Base-by-base conservation (phyloP, 345 rosid species). In the Erucastrum elatum region DNA sequence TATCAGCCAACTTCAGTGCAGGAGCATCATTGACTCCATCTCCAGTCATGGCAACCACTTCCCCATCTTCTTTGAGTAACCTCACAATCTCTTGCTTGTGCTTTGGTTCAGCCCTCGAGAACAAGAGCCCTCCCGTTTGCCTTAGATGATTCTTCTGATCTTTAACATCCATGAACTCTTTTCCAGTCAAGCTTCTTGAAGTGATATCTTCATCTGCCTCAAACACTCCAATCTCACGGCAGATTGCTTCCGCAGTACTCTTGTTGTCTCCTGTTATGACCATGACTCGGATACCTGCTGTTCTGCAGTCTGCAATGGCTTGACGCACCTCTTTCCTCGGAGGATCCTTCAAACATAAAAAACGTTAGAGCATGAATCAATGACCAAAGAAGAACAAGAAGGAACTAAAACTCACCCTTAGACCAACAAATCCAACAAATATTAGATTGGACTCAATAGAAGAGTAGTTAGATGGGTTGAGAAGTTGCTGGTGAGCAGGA, bases 1-100 rank as follows among this genome's bases (percentile, higher is more conserved):
- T 95, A 74, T 95, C 98, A 71, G 99, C 99, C 85, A 95, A 82
- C 84, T 95, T 95, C 58, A 95, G 81, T 58, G 99, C 99, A 73
- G 99, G 98, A 17, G 98, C 98, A 84, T 95, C 99, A 73, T 95
- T 95, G 68, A 93, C 98, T 79, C 98, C 99, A 83, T 95, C 99
- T 70, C 98, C 98, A 15, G 99, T 95, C 99, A 95, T 95, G 31
- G 99, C 98, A 75, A 95, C 99, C 25, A 95, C 99, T 84, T 95
- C 99, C 7, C 96, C 97, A 66, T 91, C 97, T 81, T 87, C 98
- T 85, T 95, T 91, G 60, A 95, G 99, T 84, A 93, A 75, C 85
- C 97, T 90, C 34, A 95, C 99, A 78, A 95, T 95, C 80, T 95
- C 99, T 83, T 95, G 99, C 74, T 95, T 95, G 83, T 95, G 99